These are phyloP conservation scores for Pythium monospermum DNA, from an alignment of 352 stramenopile species.

Conservation along the genomic window DNA sequence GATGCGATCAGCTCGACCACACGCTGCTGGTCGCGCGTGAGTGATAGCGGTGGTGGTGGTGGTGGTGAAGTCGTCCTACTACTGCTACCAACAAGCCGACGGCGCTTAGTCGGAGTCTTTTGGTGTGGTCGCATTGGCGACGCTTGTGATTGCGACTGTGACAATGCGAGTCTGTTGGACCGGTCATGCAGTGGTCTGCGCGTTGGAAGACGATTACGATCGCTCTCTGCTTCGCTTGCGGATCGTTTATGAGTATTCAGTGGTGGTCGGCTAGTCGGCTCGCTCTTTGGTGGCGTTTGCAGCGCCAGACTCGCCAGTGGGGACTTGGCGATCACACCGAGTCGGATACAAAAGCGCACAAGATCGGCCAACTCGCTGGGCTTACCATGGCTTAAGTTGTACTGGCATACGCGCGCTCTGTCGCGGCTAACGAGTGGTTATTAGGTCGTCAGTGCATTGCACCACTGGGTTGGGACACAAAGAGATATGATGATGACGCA, in stretches of 20 bases:
- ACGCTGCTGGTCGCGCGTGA: constrained; percentile 42
- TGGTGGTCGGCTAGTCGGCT: no score
- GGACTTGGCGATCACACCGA: constrained; percentile 43
- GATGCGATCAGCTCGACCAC: constrained; percentile 36
- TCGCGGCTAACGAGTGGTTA: constrained; percentile 32
- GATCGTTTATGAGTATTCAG: constrained; percentile 3
- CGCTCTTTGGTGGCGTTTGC: neutral
- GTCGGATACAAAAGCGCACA: constrained; percentile 43
- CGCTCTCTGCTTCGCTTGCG: neutral
- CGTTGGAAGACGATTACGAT: no score
- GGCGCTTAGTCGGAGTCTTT: constrained; percentile 11
- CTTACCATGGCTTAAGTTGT: constrained; percentile 49
- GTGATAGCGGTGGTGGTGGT: neutral
- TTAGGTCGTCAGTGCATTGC: neutral
- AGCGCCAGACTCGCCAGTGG: constrained; percentile 13
- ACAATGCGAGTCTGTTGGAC: constrained; percentile 14
- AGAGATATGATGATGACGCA: neutral
- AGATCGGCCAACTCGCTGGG: constrained; percentile 35
- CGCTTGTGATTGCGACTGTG: neutral
- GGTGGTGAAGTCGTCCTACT: neutral
- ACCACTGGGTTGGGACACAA: neutral
- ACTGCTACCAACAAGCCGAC: constrained; percentile 1
- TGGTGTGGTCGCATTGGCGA: neutral
- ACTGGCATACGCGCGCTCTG: constrained; percentile 44
- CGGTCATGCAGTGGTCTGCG: constrained; percentile 17